Conservation (phyloP, 768 basidiomycete species). For the Pulveroboletus sp. region DNA sequence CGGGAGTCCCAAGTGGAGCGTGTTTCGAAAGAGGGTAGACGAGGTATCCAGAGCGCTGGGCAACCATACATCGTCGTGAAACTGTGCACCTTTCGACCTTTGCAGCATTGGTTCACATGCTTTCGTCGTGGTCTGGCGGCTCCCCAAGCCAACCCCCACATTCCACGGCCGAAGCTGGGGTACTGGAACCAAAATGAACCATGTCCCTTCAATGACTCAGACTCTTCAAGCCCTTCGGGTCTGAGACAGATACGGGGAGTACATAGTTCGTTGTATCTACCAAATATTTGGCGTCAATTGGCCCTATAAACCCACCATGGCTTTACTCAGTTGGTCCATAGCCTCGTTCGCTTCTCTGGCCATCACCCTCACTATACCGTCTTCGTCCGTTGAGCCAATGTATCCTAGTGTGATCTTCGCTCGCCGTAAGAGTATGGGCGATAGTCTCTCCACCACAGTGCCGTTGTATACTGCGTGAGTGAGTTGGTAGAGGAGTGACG, state of each 20-base stretch:
- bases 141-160: constrained; percentile 17
- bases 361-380: constrained; percentile 68
- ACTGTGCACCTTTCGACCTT: neutral
- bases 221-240: constrained; percentile 52
- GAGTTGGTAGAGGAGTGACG: constrained; percentile 58
- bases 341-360: constrained; percentile 63
- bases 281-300: neutral
- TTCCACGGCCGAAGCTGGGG: constrained; percentile 16
- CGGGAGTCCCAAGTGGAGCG: constrained; percentile 63
- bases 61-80: constrained; percentile 29
- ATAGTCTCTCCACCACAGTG: constrained; percentile 3
- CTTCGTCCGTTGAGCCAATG: constrained; percentile 65
- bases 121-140: constrained; percentile 25
- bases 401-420: constrained; percentile 63
- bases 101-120: constrained; percentile 19
- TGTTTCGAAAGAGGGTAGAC: constrained; percentile 66
- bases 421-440: constrained; percentile 40
- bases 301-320: constrained; percentile 33
- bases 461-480: constrained; percentile 48
- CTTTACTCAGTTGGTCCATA: constrained; percentile 46
- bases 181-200: constrained; percentile 50
- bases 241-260: constrained; percentile 94
- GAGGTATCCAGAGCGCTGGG: constrained; percentile 64
- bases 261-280: constrained; percentile 13
- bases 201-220: constrained; percentile 81